Conservation (phyloP, 2,329 filamentous ascomycete species). For the Colletotrichum theobromicola region DNA sequence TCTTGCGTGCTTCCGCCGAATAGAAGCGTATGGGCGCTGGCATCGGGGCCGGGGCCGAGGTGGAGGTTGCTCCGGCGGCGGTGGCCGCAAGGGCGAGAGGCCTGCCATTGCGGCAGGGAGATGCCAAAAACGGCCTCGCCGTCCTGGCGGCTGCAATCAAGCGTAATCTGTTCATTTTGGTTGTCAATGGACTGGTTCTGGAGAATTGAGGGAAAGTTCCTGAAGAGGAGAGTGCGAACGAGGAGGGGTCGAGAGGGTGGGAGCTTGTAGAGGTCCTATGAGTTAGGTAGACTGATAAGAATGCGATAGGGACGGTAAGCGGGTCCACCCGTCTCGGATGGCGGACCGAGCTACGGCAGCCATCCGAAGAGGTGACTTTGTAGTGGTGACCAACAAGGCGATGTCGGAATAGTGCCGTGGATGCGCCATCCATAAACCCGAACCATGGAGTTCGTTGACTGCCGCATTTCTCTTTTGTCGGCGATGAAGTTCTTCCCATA, state of each 20-base stretch:
- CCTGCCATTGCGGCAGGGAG: conserved; percentile 6
- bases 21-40: conserved; percentile 1
- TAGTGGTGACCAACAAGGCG: background rate
- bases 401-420: background rate
- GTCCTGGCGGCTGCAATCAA: conserved; percentile 7
- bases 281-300: background rate
- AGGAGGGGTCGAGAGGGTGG: background rate
- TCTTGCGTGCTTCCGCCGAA: conserved; percentile 4
- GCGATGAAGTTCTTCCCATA: background rate
- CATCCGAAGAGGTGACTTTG: background rate
- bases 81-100: background rate
- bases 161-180: conserved; percentile 7
- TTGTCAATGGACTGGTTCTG: background rate
- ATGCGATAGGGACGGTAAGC: background rate
- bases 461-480: background rate
- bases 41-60: conserved; percentile 2
- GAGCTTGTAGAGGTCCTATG: background rate
- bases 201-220: background rate
- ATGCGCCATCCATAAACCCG: background rate
- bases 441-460: background rate
- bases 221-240: background rate
- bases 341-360: background rate
- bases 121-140: conserved; percentile 6
- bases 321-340: background rate
- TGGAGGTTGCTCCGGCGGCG: conserved; percentile 3